These are phyloP conservation scores for Boletus subcaerulescens DNA, from an alignment of 768 basidiomycete species.

Conservation along the genomic window DNA sequence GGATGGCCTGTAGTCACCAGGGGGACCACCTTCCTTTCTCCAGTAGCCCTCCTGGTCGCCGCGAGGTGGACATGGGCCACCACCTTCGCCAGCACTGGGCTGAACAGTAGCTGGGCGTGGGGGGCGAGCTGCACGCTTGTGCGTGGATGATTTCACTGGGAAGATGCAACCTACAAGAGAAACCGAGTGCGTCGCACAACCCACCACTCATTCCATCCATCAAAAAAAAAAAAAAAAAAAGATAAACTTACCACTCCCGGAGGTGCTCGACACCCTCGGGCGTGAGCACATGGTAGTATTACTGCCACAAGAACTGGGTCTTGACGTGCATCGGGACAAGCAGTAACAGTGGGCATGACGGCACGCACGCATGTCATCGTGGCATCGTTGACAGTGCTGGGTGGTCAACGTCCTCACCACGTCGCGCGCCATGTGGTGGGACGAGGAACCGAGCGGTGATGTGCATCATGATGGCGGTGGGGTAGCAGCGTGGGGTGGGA, in stretches of 20 bases:
- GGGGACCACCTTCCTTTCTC: no score
- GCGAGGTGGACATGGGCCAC: no score
- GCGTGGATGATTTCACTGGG: constrained; percentile 96
- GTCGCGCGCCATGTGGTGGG: no score
- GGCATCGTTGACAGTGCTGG: no score
- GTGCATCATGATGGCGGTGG: no score
- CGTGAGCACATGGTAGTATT: constrained; percentile 97
- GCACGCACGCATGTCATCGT: no score
- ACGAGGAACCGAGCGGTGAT: constrained; percentile 33
- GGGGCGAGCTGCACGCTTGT: constrained; percentile 93
- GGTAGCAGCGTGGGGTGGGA: no score
- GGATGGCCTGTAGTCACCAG: no score
- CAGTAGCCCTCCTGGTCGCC: no score
- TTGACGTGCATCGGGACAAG: constrained; percentile 53
- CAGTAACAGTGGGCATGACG: no score
- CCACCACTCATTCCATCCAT: not conserved
- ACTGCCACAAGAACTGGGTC: constrained; percentile 99
- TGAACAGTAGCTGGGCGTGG: constrained; percentile 77
- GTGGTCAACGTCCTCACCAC: no score
- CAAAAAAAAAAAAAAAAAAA: not conserved
- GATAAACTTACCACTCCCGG: constrained; percentile 64
- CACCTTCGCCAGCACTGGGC: no score
- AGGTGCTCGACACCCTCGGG: constrained; percentile 97
- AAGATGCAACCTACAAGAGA: constrained; percentile 73
- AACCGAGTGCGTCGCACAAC: not conserved